A percentile compares a stretch with the other conserved stretches of the same genome.
These are phyloP conservation scores for Chalciporus pseudorubinellus DNA, from an alignment of 768 basidiomycete species.

Conservation along the genomic window DNA sequence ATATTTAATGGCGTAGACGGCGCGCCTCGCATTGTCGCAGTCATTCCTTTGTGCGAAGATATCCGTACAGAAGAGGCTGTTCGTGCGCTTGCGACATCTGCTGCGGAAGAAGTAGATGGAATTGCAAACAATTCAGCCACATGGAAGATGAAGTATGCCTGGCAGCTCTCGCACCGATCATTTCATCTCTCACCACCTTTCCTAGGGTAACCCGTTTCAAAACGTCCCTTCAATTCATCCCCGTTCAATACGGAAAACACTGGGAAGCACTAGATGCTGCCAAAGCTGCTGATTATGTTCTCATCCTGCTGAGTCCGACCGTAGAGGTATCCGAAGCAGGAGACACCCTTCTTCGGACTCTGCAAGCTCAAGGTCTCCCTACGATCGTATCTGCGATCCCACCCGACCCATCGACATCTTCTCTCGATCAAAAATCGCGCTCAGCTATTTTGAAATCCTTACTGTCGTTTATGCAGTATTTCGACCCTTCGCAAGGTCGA, in stretches of 20 bases:
- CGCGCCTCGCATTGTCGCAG: conserved; percentile 81
- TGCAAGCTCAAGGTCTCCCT: conserved; percentile 90
- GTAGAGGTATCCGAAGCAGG: conserved; percentile 85
- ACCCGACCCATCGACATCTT: conserved; percentile 42
- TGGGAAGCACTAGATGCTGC: conserved; percentile 83
- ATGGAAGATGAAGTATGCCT: conserved; percentile 66
- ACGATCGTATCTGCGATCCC: conserved; percentile 76
- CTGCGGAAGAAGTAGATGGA: conserved; percentile 44
- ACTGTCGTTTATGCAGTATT: conserved; percentile 92
- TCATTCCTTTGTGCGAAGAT: conserved; percentile 79
- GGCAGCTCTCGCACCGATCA: not conserved
- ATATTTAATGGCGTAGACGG: conserved; percentile 77
- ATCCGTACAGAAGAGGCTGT: conserved; percentile 53
- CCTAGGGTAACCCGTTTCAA: conserved; percentile 84
- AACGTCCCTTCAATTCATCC: conserved; percentile 85
- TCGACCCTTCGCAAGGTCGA: conserved; percentile 77
- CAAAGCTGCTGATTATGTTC: conserved; percentile 86
- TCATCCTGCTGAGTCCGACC: conserved; percentile 77
- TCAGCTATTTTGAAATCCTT: conserved; percentile 78
- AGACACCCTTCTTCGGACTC: conserved; percentile 79
- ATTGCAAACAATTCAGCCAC: conserved; percentile 22
- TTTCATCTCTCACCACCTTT: conserved; percentile 1
- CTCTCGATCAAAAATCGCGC: conserved; percentile 60
- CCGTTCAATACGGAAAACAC: conserved; percentile 65
- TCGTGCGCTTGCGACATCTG: conserved; percentile 53